phyloP scores from a whole-genome alignment of 1,284 basidiomycete genomes.

The Cutaneotrichosporon dermatis region DNA sequence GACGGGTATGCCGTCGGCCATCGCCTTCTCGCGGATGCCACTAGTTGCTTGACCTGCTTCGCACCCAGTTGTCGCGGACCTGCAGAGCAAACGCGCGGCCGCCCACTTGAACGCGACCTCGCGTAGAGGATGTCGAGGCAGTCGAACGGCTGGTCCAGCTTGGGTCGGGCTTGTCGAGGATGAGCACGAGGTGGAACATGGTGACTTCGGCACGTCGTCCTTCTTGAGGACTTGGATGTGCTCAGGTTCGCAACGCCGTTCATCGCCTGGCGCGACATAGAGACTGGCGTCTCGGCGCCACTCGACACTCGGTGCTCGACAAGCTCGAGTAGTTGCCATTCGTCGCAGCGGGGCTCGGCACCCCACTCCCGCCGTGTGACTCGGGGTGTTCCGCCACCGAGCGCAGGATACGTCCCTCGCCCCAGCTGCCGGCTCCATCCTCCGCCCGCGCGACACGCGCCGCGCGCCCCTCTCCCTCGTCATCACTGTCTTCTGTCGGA shows the following conservation, averaged over 20 bases:
- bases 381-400: conserved; percentile 16
- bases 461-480: conserved; percentile 13
- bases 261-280: not conserved
- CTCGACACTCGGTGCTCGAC: not conserved
- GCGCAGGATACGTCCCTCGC: conserved; percentile 5
- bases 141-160: conserved; percentile 56
- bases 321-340: not conserved
- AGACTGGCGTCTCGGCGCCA: not conserved
- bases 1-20: conserved; percentile 26
- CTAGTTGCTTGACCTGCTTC: conserved; percentile 64
- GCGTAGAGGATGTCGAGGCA: conserved; percentile 67
- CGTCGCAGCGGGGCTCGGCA: not conserved
- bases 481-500: conserved; percentile 25
- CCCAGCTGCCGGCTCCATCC: conserved; percentile 8
- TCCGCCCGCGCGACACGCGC: conserved; percentile 10
- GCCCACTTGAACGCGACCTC: conserved; percentile 82
- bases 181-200: conserved; percentile 81
- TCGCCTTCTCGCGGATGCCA: conserved; percentile 62
- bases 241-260: no score
- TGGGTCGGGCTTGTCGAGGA: conserved; percentile 80
- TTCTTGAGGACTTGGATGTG: not conserved
- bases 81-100: conserved; percentile 84
- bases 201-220: conserved; percentile 56
- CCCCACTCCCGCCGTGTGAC: not conserved
- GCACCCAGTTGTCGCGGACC: conserved; percentile 74